These are phyloP conservation scores for Pyricularia pennisetigena DNA, from an alignment of 2,329 filamentous ascomycete genomes.

Conservation along the genomic window DNA sequence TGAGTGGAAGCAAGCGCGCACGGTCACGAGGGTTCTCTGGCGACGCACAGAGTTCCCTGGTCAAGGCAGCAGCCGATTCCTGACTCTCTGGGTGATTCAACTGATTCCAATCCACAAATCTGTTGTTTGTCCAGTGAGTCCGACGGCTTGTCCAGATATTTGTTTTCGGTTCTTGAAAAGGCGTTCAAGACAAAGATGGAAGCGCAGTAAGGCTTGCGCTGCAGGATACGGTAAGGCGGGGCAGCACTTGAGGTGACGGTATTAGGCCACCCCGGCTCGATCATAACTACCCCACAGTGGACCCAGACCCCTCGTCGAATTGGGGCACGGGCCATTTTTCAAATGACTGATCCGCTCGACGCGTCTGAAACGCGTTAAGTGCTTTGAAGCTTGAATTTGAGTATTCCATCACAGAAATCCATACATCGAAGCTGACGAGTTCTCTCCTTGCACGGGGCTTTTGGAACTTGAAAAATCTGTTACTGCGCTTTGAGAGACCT, in stretches of 20 bases:
- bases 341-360: not conserved
- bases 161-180: not conserved
- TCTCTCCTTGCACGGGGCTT: not conserved
- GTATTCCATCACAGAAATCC: not conserved
- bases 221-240: not conserved
- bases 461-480: not conserved
- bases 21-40: not conserved
- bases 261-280: not conserved
- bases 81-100: not conserved
- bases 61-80: not conserved
- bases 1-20: not conserved
- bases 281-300: not conserved
- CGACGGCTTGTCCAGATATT: not conserved
- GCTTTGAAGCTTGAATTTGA: not conserved
- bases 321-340: not conserved
- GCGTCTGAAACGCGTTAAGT: constrained; percentile 10
- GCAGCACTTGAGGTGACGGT: not conserved
- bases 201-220: not conserved
- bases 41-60: not conserved
- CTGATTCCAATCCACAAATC: not conserved
- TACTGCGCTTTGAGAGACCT: not conserved
- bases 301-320: not conserved
- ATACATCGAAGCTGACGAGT: not conserved
- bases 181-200: not conserved
- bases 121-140: not conserved